A percentile compares a stretch with the other conserved stretches of the same genome.
phyloP scores from a whole-genome alignment of 495 filamentous ascomycete species.

The Tuber borchii region DNA sequence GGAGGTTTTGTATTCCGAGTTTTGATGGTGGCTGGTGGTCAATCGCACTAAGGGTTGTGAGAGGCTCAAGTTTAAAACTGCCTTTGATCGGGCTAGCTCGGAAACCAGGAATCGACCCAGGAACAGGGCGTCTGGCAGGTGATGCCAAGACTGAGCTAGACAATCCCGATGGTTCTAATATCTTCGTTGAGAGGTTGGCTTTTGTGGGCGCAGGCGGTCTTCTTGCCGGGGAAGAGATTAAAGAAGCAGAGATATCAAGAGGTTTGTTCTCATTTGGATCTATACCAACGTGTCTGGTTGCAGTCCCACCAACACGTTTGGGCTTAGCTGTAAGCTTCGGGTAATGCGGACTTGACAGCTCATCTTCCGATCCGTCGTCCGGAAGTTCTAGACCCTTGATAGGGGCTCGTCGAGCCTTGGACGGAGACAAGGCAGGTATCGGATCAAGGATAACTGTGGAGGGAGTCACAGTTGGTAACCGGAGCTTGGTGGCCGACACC shows the following conservation, averaged over 20 bases:
- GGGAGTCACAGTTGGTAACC: constrained; percentile 22
- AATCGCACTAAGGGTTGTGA: constrained; percentile 4
- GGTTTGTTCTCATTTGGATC: constrained; percentile 16
- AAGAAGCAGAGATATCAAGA: constrained; percentile 24
- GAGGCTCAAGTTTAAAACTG: constrained; percentile 1
- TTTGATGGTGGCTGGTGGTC: constrained; percentile 17
- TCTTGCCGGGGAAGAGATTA: constrained; percentile 35
- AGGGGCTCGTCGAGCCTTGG: constrained; percentile 29
- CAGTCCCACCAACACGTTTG: constrained; percentile 15
- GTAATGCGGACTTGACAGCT: constrained; percentile 24
- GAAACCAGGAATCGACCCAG: neutral
- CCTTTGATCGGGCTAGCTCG: constrained; percentile 17
- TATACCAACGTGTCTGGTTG: neutral
- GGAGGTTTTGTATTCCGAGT: constrained; percentile 16
- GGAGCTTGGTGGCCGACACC: constrained; percentile 28
- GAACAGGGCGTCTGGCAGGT: constrained; percentile 22
- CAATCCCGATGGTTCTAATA: neutral
- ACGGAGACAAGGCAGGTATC: constrained; percentile 35
- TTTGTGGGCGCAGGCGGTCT: constrained; percentile 15
- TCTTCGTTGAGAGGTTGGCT: constrained; percentile 5
- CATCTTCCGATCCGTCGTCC: constrained; percentile 35
- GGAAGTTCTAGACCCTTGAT: neutral
- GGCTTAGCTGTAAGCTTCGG: constrained; percentile 33
- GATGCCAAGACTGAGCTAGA: constrained; percentile 17
- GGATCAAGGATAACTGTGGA: constrained; percentile 26